A percentile compares a stretch with the other conserved stretches of the same genome.
Evolutionary conservation across 1,284 basidiomycete genomes (phyloP).

Genomic region (Leccinum angustisporum): DNA sequence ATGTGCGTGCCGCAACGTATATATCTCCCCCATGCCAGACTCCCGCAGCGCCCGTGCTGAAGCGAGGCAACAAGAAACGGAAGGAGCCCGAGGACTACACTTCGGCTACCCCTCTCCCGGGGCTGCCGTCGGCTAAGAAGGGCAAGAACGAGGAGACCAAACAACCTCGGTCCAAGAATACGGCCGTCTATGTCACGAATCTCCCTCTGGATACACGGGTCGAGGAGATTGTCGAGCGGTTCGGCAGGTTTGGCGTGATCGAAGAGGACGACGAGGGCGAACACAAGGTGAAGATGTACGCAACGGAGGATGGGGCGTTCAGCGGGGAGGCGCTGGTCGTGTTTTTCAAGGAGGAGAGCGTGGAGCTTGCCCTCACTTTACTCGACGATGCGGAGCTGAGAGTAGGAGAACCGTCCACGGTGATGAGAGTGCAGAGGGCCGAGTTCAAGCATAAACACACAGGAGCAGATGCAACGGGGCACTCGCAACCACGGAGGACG

Average conservation of each 20-base stretch:
- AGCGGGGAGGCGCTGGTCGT: constrained; percentile 96
- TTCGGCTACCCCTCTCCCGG: constrained; percentile 49
- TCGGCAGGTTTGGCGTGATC: constrained; percentile 89
- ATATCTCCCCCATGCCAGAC: constrained; percentile 48
- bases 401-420: constrained; percentile 70
- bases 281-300: constrained; percentile 93
- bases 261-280: constrained; percentile 88
- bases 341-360: constrained; percentile 97
- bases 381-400: constrained; percentile 93
- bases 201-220: constrained; percentile 78
- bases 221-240: constrained; percentile 79
- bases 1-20: constrained; percentile 23
- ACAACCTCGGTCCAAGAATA: constrained; percentile 74
- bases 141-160: constrained; percentile 55
- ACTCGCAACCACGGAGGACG: constrained; percentile 56
- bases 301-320: constrained; percentile 85
- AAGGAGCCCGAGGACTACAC: constrained; percentile 35
- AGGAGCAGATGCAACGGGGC: constrained; percentile 30
- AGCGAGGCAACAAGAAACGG: constrained; percentile 23
- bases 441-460: constrained; percentile 74
- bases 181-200: constrained; percentile 88
- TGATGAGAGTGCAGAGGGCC: constrained; percentile 84
- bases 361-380: constrained; percentile 80
- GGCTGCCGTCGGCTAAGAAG: constrained; percentile 59
- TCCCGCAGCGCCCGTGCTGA: constrained; percentile 73